Percentiles rank a stretch among this genome's conserved stretches.
Conservation (phyloP, 345 rosid genomes). For the Limnanthes douglasii region DNA sequence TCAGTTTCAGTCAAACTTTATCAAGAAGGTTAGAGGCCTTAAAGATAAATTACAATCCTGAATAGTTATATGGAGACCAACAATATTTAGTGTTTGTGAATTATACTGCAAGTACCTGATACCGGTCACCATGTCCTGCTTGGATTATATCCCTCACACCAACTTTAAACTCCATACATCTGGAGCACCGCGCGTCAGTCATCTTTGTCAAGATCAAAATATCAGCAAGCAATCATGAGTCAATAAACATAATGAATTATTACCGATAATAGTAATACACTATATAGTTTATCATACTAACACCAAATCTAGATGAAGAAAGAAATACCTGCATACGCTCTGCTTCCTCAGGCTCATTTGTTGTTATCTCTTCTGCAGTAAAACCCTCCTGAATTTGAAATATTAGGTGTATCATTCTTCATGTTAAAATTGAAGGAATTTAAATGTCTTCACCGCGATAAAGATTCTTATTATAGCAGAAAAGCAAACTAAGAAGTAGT, state of each 20-base stretch:
- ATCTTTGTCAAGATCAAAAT: constrained; percentile 19
- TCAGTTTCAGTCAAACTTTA: too few relatives aligned
- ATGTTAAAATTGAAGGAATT: too few relatives aligned
- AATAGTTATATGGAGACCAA: too few relatives aligned
- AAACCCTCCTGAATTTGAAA: constrained; percentile 69
- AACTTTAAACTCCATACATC: constrained; percentile 63
- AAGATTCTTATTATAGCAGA: not conserved
- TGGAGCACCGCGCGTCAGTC: constrained; percentile 74
- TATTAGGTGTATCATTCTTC: too few relatives aligned
- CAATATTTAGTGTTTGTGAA: too few relatives aligned
- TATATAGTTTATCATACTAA: too few relatives aligned
- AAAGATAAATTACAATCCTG: too few relatives aligned
- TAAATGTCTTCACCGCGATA: too few relatives aligned
- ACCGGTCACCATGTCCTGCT: constrained; percentile 92
- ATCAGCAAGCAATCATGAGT: constrained; percentile 6
- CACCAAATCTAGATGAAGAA: not conserved
- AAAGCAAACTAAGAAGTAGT: not conserved
- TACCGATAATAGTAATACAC: too few relatives aligned
- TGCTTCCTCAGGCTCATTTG: constrained; percentile 74
- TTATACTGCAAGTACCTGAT: constrained; percentile 62
- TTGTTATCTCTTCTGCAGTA: constrained; percentile 69
- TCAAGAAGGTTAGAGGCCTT: too few relatives aligned
- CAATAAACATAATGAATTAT: not conserved
- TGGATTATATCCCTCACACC: constrained; percentile 88
- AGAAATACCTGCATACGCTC: constrained; percentile 67